Percentiles rank a stretch among this genome's conserved stretches.
Evolutionary conservation across 2,329 filamentous ascomycete genomes (phyloP).

Genomic region (Botryosphaeria dothidea): DNA sequence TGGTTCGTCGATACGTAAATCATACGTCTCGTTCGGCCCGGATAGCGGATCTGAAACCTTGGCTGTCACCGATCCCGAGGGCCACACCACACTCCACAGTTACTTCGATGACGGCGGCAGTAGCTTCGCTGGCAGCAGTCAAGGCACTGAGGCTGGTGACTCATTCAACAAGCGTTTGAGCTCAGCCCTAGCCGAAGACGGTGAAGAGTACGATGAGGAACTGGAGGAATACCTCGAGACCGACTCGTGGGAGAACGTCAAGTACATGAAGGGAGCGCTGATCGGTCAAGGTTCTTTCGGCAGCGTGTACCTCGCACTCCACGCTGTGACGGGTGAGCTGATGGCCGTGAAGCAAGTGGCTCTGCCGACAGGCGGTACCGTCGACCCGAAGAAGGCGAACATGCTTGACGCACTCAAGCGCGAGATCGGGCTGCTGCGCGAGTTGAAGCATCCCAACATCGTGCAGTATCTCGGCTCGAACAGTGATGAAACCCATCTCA

Average conservation of each 20-base stretch:
- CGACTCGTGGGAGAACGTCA: constrained; percentile 93
- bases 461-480: constrained; percentile 97
- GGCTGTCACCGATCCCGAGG: constrained; percentile 75
- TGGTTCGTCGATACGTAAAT: constrained; percentile 76
- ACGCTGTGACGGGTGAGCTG: constrained; percentile 93
- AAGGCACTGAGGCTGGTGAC: constrained; percentile 59
- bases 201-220: constrained; percentile 87
- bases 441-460: constrained; percentile 94
- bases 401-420: constrained; percentile 98
- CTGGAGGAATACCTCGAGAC: constrained; percentile 86
- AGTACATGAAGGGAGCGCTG: constrained; percentile 98
- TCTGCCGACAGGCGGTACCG: constrained; percentile 72
- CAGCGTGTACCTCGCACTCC: constrained; percentile 89
- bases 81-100: constrained; percentile 67
- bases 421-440: constrained; percentile 90
- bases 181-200: constrained; percentile 83
- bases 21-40: constrained; percentile 82
- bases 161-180: constrained; percentile 82
- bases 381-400: constrained; percentile 88
- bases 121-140: constrained; percentile 66
- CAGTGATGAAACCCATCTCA: constrained; percentile 85
- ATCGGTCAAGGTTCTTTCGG: constrained; percentile 98
- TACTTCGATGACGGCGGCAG: constrained; percentile 83
- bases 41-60: constrained; percentile 72
- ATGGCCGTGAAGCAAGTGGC: constrained; percentile 99